Base-by-base conservation (phyloP, 2,329 filamentous ascomycete genomes). In the Fusarium pseudoanthophilum region DNA sequence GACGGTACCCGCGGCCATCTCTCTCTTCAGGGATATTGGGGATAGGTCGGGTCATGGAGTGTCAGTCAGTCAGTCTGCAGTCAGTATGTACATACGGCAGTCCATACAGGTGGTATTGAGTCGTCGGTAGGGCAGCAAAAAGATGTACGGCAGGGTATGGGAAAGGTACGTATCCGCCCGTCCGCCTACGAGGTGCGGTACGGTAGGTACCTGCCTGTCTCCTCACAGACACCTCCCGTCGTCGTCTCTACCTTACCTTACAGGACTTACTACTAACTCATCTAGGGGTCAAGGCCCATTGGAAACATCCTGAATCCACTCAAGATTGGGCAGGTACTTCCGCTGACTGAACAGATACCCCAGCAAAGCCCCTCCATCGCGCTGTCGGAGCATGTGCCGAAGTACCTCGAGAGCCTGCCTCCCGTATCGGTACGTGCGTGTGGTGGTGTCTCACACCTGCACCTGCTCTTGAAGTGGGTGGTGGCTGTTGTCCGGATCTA, bases 391-490 rank as follows among this genome's bases (percentile, higher is more conserved):
- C 40, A 58, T 48, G 32, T 58, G 43, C 55, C 55, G 55, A 58
- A 58, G 55, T 58, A 58, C 55, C 34, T 37, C 48, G 1, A 43
- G 28, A 43, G 40, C 37, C 40, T 58, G 15, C 18, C 24, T 48
- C 11, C 14, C 18, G 30, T 39, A 26, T 49, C 36, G 48, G 48
- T 55, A 55, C 37, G 37, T 60, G 49, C 10, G 24, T 39, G 34
- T n/a, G 28, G 51, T 53, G 51, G 51, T 28, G 55, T 58, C 55
- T 49, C 55, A 58, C 55, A 58, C 55, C 32, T 36, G 60, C 45
- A 58, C 55, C 32, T 36, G 60, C 45, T 60, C 34, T 32, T 34
- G 52, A 58, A 45, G 55, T 62, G 60, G 52, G 45, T 62, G 60
- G 40, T 62, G 55, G 55, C 55, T 58, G 32, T 28, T 58, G 32